These are phyloP conservation scores for Noccaea bulbosa DNA, from an alignment of 345 rosid genomes.

Conservation along the genomic window DNA sequence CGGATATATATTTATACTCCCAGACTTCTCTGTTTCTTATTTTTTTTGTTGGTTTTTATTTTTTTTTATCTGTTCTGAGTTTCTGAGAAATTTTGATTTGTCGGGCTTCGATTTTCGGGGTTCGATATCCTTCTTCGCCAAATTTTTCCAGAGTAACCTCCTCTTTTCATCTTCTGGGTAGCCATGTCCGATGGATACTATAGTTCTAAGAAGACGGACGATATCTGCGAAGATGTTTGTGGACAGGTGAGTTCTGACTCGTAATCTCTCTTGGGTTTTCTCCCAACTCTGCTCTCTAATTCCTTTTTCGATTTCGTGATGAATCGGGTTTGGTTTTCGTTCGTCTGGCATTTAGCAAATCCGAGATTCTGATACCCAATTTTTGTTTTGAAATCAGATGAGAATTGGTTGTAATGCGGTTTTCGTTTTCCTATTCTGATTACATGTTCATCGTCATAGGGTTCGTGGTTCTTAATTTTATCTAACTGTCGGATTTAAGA, in stretches of 20 bases:
- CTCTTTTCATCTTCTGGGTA: conserved; percentile 10
- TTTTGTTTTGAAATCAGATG: conserved; percentile 1
- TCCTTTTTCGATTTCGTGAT: conserved; percentile 8
- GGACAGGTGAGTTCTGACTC: conserved; percentile 59
- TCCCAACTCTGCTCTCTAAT: background rate
- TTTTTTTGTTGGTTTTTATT: background rate
- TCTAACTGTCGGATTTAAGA: conserved; percentile 7
- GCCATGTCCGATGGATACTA: conserved; percentile 78
- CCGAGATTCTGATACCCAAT: conserved; percentile 5
- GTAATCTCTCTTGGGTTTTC: conserved; percentile 18
- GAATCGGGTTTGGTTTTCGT: conserved; percentile 10
- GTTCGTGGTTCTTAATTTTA: conserved; percentile 9
- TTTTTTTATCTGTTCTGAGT: conserved; percentile 9
- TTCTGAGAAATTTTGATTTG: conserved; percentile 7
- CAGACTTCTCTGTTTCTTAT: conserved; percentile 25
- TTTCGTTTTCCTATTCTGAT: conserved; percentile 12
- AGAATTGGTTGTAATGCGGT: conserved; percentile 31
- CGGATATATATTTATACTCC: conserved; percentile 25
- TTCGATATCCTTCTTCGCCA: background rate
- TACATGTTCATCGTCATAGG: background rate
- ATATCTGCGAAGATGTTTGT: conserved; percentile 78
- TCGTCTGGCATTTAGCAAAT: conserved; percentile 21
- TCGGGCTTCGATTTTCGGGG: conserved; percentile 28
- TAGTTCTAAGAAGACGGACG: conserved; percentile 89
- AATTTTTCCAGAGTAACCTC: background rate